Evolutionary conservation across 1,139 yeast genomes (phyloP), one percentile per base, ranked within the genome.

Genomic region (Hansenula lynferdii): DNA sequence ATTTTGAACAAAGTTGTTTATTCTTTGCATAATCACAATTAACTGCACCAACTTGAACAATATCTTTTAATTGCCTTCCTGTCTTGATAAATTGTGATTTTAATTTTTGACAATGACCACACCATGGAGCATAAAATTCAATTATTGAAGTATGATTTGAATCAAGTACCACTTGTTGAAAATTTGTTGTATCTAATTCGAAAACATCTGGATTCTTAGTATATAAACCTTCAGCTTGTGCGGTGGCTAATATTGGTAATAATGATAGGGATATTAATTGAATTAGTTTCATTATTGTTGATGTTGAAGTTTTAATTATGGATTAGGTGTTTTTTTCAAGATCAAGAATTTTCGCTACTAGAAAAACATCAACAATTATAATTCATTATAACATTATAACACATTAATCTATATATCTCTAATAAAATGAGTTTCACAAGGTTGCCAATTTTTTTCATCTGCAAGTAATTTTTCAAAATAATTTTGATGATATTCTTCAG

Each of bases 71-170:
- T 30, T 64, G 62, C 40, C 74, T 75, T 11, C 87, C 95, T 17
- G 83, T 76, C 53, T 80, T 82, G 41, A 69, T 67, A 57, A 69
- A 83, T 1, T 76, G 68, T 3, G 76, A 74, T 45, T 72, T 70
- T 43, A 84, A 59, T 43, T 77, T 71, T 46, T 75, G 70, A 53
- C 94, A 84, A 56, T 83, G 78, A 1, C 90, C 89, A 67, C 97
- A 92, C 97, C 97, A 92, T 28, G 97, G 97, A 5, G 97, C 97
- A 59, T 92, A 92, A 58, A 90, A 92, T 61, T 89, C 90, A 16
- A 92, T 94, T 7, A 90, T 66, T 3, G 96, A 65, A 4, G 95
- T 83, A 50, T 86, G 85, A 57, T 87, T 86, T 8, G 94, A 69
- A 28, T 67, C 61, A 35, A 77, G 68, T 5, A 90, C 78, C 36